phyloP scores from a whole-genome alignment of 768 basidiomycete species.

The Phaffia tasmanica region DNA sequence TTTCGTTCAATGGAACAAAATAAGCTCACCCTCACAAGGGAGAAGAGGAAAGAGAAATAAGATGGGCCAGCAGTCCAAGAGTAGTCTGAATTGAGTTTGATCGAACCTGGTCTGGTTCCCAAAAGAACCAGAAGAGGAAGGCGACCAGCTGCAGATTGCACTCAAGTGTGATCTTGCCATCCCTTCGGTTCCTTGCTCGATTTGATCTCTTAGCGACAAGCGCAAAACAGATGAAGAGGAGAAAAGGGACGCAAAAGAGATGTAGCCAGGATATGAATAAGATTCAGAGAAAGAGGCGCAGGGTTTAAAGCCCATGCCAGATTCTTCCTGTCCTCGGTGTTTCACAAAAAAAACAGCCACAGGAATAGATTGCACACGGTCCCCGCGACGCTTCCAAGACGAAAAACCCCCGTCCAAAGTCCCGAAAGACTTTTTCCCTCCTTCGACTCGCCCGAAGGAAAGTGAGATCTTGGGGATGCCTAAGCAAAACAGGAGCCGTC shows the following conservation, averaged over 20 bases:
- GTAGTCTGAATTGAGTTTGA: slow-evolving; percentile 60
- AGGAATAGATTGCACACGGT: slow-evolving; percentile 32
- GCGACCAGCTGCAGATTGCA: slow-evolving; percentile 55
- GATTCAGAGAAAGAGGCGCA: slow-evolving; percentile 18
- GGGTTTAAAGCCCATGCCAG: background rate
- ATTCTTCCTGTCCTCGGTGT: background rate
- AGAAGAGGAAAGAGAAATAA: slow-evolving; percentile 31
- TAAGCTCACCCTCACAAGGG: background rate
- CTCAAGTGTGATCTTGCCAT: slow-evolving; percentile 45
- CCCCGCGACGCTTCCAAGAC: slow-evolving; percentile 53
- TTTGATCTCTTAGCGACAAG: too few relatives aligned
- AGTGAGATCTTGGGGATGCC: slow-evolving; percentile 13
- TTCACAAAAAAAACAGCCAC: background rate
- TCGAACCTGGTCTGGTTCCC: background rate
- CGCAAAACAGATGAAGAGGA: background rate
- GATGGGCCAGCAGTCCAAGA: slow-evolving; percentile 48
- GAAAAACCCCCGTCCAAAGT: slow-evolving; percentile 38
- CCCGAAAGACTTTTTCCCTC: slow-evolving; percentile 43
- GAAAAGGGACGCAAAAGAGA: background rate
- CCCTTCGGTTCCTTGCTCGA: background rate
- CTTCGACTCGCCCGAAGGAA: background rate
- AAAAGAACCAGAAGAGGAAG: slow-evolving; percentile 10
- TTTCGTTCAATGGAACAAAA: too few relatives aligned
- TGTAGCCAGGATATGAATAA: slow-evolving; percentile 6
- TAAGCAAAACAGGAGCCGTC: slow-evolving; percentile 33